These are phyloP conservation scores for Stachybotrys chlorohalonatus DNA, from an alignment of 2,329 filamentous ascomycete genomes.

Conservation along the genomic window DNA sequence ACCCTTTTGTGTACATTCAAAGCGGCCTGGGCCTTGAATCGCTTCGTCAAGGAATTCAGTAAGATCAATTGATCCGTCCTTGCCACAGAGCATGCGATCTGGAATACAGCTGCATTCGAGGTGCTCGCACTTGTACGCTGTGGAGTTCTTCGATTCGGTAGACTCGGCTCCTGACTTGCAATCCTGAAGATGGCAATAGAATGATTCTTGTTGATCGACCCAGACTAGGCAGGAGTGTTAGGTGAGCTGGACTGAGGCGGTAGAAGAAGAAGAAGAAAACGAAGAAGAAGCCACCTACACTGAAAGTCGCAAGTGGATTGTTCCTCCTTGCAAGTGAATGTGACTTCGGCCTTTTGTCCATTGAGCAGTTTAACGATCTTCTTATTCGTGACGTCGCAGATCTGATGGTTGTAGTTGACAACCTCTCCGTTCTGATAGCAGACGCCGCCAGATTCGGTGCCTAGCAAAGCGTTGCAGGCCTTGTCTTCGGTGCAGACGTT, in stretches of 20 bases:
- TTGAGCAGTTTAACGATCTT: constrained; percentile 86
- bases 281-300: constrained; percentile 44
- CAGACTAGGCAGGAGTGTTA: constrained; percentile 53
- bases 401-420: constrained; percentile 92
- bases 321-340: constrained; percentile 78
- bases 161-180: constrained; percentile 67
- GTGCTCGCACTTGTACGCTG: constrained; percentile 74
- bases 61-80: constrained; percentile 84
- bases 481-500: constrained; percentile 82
- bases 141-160: constrained; percentile 65
- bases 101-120: constrained; percentile 83
- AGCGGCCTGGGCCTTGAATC: constrained; percentile 82
- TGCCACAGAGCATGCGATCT: constrained; percentile 88
- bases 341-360: constrained; percentile 81
- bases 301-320: constrained; percentile 84
- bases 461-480: constrained; percentile 84
- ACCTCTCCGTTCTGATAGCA: constrained; percentile 89
- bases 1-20: constrained; percentile 61
- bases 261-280: background rate
- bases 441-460: constrained; percentile 68
- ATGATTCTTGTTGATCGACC: constrained; percentile 89
- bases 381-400: constrained; percentile 93
- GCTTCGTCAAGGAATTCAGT: constrained; percentile 74
- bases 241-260: background rate
- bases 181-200: constrained; percentile 83